These are phyloP conservation scores for Penicillium daleae DNA, from an alignment of 495 filamentous ascomycete species.

Conservation along the genomic window DNA sequence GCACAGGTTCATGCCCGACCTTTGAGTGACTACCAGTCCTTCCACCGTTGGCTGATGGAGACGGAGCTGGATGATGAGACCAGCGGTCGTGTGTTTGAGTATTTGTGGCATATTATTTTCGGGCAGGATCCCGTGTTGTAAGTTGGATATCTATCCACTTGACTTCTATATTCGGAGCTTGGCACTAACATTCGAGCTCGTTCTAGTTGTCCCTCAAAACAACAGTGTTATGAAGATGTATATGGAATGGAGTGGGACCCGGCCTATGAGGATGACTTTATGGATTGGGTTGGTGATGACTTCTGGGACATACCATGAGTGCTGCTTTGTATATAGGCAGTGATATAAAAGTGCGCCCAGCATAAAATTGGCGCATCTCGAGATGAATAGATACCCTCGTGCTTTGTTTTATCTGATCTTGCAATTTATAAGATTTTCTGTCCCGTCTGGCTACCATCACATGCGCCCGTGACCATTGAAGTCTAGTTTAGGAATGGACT, in stretches of 20 bases:
- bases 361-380: background rate
- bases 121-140: constrained; percentile 44
- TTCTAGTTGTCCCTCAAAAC: constrained; percentile 37
- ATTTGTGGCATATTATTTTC: constrained; percentile 72
- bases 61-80: constrained; percentile 60
- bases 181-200: constrained; percentile 13
- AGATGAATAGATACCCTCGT: constrained; percentile 23
- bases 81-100: constrained; percentile 70
- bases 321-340: constrained; percentile 5
- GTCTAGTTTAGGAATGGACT: background rate
- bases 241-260: constrained; percentile 30
- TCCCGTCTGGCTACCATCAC: background rate
- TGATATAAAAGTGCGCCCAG: background rate
- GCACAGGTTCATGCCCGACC: constrained; percentile 54
- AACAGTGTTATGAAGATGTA: constrained; percentile 37
- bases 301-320: constrained; percentile 12
- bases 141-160: constrained; percentile 27
- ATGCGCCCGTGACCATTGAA: background rate
- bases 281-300: constrained; percentile 12
- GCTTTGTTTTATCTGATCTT: background rate
- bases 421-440: background rate
- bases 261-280: background rate
- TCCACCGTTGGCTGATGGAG: constrained; percentile 62
- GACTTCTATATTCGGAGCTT: background rate
- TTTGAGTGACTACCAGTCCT: constrained; percentile 56